Evolutionary conservation across 768 basidiomycete species (phyloP).

Genomic region (Podaxis pistillaris): DNA sequence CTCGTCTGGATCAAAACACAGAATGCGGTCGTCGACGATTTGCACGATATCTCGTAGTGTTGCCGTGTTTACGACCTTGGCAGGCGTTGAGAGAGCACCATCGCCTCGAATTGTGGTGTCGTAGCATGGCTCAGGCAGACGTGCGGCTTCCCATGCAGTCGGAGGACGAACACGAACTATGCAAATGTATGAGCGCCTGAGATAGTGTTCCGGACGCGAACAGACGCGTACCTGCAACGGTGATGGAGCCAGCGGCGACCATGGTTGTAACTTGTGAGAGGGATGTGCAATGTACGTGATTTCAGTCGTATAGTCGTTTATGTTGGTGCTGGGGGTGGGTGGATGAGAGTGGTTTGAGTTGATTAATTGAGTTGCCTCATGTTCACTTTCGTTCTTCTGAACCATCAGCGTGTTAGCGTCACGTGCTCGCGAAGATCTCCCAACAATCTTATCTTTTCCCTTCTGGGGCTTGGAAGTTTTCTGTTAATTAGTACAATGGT

Average conservation of each 20-base stretch:
- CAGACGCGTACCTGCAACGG: conserved; percentile 65
- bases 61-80: conserved; percentile 51
- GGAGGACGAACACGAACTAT: conserved; percentile 91
- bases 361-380: conserved; percentile 11
- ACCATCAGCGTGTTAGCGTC: conserved; percentile 37
- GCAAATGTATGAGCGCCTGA: conserved; percentile 15
- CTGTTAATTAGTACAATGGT: conserved; percentile 26
- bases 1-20: conserved; percentile 96
- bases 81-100: conserved; percentile 75
- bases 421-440: conserved; percentile 32
- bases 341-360: conserved; percentile 17
- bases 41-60: conserved; percentile 77
- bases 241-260: conserved; percentile 86
- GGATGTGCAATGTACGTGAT: conserved; percentile 5
- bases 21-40: conserved; percentile 89
- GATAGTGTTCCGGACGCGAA: conserved; percentile 18
- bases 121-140: conserved; percentile 74
- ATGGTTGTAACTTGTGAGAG: conserved; percentile 34
- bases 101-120: conserved; percentile 78
- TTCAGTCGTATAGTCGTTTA: not conserved
- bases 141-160: conserved; percentile 78
- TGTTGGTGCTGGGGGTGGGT: conserved; percentile 16
- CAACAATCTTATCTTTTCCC: conserved; percentile 27
- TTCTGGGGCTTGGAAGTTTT: not conserved
- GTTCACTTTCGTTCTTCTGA: conserved; percentile 25